Evolutionary conservation across 139 green algal species (phyloP).

Genomic region (Limnomonas spitsbergensis): DNA sequence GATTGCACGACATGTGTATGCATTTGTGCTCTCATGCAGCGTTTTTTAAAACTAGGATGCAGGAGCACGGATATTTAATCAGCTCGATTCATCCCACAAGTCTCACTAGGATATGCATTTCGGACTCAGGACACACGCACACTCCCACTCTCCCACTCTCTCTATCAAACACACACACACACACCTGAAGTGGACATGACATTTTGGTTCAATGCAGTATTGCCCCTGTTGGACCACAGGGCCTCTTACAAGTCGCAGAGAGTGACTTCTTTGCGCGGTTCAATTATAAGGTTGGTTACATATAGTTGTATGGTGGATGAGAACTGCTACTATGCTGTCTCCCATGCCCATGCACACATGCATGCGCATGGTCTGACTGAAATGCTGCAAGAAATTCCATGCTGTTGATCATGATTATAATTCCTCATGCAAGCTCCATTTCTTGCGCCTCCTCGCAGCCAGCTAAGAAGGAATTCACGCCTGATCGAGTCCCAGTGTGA

Average conservation of each 20-base stretch:
- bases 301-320: not conserved
- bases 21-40: too few relatives aligned
- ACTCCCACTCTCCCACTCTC: too few relatives aligned
- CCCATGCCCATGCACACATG: not conserved
- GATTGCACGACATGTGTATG: too few relatives aligned
- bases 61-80: too few relatives aligned
- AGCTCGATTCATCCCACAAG: too few relatives aligned
- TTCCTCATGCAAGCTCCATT: not conserved
- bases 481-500: conserved; percentile 50
- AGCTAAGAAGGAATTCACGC: conserved; percentile 35
- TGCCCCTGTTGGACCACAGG: conserved; percentile 1
- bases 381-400: not conserved
- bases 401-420: not conserved
- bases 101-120: too few relatives aligned
- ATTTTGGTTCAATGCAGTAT: not conserved
- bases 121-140: too few relatives aligned
- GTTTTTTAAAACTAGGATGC: too few relatives aligned
- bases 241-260: conserved; percentile 37
- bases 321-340: not conserved
- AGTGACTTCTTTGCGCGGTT: conserved; percentile 73
- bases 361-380: not conserved
- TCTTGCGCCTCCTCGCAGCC: conserved; percentile 10
- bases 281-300: conserved; percentile 57
- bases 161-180: not conserved
- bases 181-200: not conserved